Conservation (phyloP, 176 grass and related monocot species). For the Elaeis guineensis region DNA sequence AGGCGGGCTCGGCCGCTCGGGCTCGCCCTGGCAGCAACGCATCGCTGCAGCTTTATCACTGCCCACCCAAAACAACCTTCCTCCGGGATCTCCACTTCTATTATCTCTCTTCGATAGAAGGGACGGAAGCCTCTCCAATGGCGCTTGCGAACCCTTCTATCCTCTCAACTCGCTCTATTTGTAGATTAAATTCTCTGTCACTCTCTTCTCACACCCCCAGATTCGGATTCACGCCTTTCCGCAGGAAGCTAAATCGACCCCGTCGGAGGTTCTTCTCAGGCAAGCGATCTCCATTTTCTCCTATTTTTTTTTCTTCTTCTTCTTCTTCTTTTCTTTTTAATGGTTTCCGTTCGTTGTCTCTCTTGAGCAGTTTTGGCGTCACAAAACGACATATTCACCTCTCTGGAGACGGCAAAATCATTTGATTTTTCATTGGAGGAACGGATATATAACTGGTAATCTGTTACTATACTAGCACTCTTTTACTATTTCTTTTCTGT, state of each 20-base stretch:
- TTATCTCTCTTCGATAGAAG: neutral
- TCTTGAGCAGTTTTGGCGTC: constrained; percentile 43
- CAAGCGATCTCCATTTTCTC: neutral
- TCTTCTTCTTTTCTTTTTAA: neutral
- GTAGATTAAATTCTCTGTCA: constrained; percentile 48
- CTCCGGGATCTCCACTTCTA: neutral
- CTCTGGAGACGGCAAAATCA: constrained; percentile 61
- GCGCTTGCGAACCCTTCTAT: constrained; percentile 48
- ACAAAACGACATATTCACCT: constrained; percentile 69
- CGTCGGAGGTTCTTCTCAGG: constrained; percentile 66
- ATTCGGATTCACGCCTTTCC: constrained; percentile 1
- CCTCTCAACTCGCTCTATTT: constrained; percentile 41
- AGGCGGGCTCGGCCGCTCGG: no score
- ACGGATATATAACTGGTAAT: constrained; percentile 92
- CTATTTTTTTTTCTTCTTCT: neutral
- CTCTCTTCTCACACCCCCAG: constrained; percentile 32
- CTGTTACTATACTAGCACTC: neutral
- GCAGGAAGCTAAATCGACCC: constrained; percentile 29
- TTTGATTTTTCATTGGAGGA: constrained; percentile 92
- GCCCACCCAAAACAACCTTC: neutral
- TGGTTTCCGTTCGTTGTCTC: constrained; percentile 2
- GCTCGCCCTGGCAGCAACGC: no score
- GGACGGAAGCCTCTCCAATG: constrained; percentile 39
- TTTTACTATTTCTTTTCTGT: neutral
- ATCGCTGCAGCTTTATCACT: no score